These are phyloP conservation scores for Quercus agrifolia DNA, from an alignment of 306 rosid genomes.

Conservation along the genomic window DNA sequence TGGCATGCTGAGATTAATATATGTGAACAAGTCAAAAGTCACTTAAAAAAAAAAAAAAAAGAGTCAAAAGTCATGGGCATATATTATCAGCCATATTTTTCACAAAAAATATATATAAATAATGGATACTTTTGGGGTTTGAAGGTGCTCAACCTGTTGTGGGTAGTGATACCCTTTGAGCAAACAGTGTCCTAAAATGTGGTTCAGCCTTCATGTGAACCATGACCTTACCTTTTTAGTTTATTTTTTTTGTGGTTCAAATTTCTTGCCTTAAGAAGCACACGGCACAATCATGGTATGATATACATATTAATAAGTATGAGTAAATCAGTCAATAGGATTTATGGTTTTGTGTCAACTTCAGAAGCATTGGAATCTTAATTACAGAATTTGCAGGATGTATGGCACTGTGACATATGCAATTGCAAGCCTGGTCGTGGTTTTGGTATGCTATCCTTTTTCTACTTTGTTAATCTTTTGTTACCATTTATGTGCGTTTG, in stretches of 20 bases:
- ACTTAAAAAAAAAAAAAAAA: too few species aligned
- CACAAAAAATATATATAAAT: background rate
- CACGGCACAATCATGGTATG: background rate
- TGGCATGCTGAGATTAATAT: background rate
- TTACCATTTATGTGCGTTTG: conserved; percentile 3
- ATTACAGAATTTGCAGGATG: conserved; percentile 68
- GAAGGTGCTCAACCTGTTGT: background rate
- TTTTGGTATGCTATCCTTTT: conserved; percentile 59
- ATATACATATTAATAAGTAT: background rate
- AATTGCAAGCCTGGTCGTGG: conserved; percentile 96
- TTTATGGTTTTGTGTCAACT: background rate
- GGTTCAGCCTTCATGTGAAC: background rate
- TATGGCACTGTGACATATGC: conserved; percentile 97
- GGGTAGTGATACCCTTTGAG: background rate
- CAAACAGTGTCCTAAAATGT: background rate
- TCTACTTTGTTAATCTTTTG: background rate
- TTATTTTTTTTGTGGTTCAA: background rate
- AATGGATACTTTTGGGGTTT: background rate
- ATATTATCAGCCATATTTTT: background rate
- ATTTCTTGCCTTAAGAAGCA: background rate
- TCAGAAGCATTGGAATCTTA: conserved; percentile 12
- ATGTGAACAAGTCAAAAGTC: background rate
- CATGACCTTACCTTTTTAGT: background rate
- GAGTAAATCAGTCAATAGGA: background rate
- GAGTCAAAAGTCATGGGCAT: background rate